These are phyloP conservation scores for Whalleya microplaca DNA, from an alignment of 2,329 filamentous ascomycete genomes.

Conservation along the genomic window DNA sequence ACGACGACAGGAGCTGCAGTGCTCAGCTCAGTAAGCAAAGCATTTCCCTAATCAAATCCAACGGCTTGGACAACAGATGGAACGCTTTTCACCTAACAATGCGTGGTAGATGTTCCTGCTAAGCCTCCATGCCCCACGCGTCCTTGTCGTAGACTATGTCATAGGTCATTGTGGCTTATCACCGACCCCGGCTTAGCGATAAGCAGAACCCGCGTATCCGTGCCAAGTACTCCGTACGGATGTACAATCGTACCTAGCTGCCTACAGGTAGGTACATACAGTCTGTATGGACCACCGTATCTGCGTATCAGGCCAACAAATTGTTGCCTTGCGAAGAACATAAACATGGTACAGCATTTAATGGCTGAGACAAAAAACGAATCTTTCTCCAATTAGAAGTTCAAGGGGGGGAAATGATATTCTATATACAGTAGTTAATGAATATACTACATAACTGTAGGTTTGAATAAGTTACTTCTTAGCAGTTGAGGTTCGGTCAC, in stretches of 20 bases:
- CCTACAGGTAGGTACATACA: too few species aligned
- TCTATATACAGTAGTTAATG: too few species aligned
- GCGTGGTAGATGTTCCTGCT: conserved; percentile 8
- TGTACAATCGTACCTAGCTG: too few species aligned
- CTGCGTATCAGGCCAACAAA: not conserved
- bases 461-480: too few species aligned
- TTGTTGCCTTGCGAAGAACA: not conserved
- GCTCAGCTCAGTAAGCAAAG: not conserved
- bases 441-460: too few species aligned
- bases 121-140: conserved; percentile 24
- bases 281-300: not conserved
- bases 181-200: not conserved
- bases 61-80: not conserved
- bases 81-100: not conserved
- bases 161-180: conserved; percentile 26
- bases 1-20: not conserved
- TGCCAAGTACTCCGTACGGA: too few species aligned
- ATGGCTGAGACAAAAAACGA: not conserved
- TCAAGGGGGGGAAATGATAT: too few species aligned
- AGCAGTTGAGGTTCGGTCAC: too few species aligned
- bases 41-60: not conserved
- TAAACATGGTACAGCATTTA: not conserved
- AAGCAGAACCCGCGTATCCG: not conserved
- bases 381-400: too few species aligned
- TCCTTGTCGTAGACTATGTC: conserved; percentile 25